These are phyloP conservation scores for Syncephalastrum sp. DNA, from an alignment of 371 early-diverging fungal genomes.

Conservation along the genomic window DNA sequence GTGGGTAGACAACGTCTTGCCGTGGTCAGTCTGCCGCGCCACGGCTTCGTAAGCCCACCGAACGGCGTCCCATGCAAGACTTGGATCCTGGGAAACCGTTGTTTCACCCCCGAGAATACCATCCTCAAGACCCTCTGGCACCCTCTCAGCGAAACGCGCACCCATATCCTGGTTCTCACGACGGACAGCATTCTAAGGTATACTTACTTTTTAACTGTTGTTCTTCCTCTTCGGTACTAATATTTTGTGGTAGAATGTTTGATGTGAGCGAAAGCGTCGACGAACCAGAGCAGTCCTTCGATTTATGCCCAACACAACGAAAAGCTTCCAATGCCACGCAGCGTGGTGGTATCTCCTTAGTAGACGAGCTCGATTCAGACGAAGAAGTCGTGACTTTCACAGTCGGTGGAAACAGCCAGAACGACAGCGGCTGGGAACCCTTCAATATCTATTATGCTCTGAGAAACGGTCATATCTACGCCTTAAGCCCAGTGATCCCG, in stretches of 20 bases:
- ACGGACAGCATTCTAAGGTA: constrained; percentile 38
- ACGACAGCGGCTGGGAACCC: constrained; percentile 39
- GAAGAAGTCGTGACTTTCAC: constrained; percentile 47
- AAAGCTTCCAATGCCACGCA: constrained; percentile 1
- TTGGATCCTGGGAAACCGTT: constrained; percentile 13
- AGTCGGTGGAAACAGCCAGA: constrained; percentile 31
- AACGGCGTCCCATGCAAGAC: constrained; percentile 8
- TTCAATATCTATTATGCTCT: constrained; percentile 44
- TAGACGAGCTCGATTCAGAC: constrained; percentile 30
- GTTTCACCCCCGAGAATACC: background rate
- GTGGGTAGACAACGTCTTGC: constrained; percentile 23
- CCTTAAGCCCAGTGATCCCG: constrained; percentile 44
- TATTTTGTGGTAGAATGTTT: constrained; percentile 31
- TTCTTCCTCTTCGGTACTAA: background rate
- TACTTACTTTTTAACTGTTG: background rate
- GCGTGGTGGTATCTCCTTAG: constrained; percentile 19
- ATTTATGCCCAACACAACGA: constrained; percentile 30
- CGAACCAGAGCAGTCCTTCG: constrained; percentile 42
- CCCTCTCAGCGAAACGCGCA: constrained; percentile 41
- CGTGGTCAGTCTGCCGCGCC: constrained; percentile 35
- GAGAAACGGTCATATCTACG: constrained; percentile 42
- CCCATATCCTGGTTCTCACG: constrained; percentile 38
- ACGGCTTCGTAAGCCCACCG: constrained; percentile 15
- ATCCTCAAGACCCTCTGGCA: constrained; percentile 42
- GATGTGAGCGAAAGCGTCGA: constrained; percentile 37